Percentiles rank a stretch among this genome's conserved stretches.
phyloP scores from a whole-genome alignment of 495 filamentous ascomycete species.

The Trichoderma virens region DNA sequence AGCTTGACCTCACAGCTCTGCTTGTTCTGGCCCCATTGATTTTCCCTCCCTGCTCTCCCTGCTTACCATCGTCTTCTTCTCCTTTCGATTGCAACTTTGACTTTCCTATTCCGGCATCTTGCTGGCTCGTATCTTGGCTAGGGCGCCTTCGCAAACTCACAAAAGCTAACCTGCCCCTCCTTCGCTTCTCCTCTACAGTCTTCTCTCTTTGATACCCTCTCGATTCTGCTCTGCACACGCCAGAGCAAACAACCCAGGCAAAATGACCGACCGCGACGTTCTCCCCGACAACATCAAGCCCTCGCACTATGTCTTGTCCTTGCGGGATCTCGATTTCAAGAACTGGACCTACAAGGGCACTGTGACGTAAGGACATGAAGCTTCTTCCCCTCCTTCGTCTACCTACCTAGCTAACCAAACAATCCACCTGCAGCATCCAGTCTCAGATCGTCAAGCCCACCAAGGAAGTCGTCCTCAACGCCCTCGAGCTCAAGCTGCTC shows the following conservation, averaged over 20 bases:
- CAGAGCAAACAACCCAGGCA: slow-evolving; percentile 15
- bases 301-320: slow-evolving; percentile 72
- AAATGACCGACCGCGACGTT: slow-evolving; percentile 46
- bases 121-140: background rate
- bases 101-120: background rate
- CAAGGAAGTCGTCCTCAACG: slow-evolving; percentile 69
- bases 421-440: slow-evolving; percentile 29
- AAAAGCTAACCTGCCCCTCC: background rate
- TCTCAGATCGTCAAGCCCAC: slow-evolving; percentile 53
- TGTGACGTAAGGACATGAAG: slow-evolving; percentile 48
- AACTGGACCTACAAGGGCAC: slow-evolving; percentile 77
- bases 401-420: slow-evolving; percentile 8
- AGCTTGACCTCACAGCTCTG: no score
- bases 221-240: slow-evolving; percentile 9
- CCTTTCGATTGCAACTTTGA: no score
- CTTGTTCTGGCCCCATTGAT: no score
- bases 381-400: slow-evolving; percentile 11
- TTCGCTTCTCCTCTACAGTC: background rate
- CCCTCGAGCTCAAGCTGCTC: slow-evolving; percentile 54
- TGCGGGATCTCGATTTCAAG: slow-evolving; percentile 69
- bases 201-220: slow-evolving; percentile 9
- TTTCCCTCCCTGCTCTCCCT: no score
- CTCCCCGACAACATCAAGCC: slow-evolving; percentile 65
- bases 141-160: background rate
- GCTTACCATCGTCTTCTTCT: background rate